Evolutionary conservation across 176 grass and related monocot genomes (phyloP).

Genomic region (Oryza glumipatula): DNA sequence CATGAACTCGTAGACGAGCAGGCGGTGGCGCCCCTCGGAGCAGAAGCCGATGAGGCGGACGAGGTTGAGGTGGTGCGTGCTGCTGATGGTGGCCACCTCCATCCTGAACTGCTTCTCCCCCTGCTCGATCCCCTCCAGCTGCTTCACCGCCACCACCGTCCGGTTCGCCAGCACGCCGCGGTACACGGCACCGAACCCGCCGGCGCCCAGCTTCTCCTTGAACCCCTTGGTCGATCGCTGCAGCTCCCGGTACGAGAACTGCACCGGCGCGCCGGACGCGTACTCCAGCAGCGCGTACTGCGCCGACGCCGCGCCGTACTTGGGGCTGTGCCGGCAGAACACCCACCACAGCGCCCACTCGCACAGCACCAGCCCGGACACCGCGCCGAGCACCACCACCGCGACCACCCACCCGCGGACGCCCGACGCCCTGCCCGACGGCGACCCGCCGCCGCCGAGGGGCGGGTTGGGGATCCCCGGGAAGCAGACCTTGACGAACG

Average conservation of each 20-base stretch:
- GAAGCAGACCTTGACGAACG: conserved; percentile 94
- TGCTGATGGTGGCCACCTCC: conserved; percentile 99
- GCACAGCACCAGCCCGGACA: conserved; percentile 54
- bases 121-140: conserved; percentile 97
- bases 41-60: conserved; percentile 95
- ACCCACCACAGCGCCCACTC: conserved; percentile 89
- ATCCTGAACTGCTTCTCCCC: conserved; percentile 99
- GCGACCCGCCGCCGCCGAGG: too few relatives aligned
- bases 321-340: conserved; percentile 74
- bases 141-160: conserved; percentile 80
- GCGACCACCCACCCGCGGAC: conserved; percentile 70
- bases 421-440: conserved; percentile 12
- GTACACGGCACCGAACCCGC: conserved; percentile 93
- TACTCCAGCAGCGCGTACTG: conserved; percentile 98
- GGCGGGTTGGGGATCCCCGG: conserved; percentile 38
- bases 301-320: conserved; percentile 71
- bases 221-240: conserved; percentile 78
- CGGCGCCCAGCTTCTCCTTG: conserved; percentile 85
- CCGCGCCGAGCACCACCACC: conserved; percentile 48
- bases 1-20: conserved; percentile 99
- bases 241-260: conserved; percentile 85
- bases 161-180: conserved; percentile 81
- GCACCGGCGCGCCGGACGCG: conserved; percentile 89
- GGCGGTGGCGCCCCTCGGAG: conserved; percentile 89
- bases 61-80: conserved; percentile 97